These are phyloP conservation scores for Podospora didyma DNA, from an alignment of 495 filamentous ascomycete genomes.

Conservation along the genomic window DNA sequence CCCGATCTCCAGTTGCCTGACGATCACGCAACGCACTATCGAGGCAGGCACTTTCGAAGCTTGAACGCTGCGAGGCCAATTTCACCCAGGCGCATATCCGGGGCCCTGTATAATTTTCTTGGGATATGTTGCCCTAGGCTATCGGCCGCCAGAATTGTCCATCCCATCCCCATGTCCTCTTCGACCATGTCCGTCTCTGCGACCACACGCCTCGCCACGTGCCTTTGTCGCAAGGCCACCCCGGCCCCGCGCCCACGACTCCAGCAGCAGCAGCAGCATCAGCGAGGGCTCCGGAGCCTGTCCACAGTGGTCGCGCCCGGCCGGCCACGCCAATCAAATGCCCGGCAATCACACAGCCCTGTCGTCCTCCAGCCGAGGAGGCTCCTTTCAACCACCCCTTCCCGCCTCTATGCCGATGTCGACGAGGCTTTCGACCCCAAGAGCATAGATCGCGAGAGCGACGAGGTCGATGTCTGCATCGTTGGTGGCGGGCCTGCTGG, in stretches of 20 bases:
- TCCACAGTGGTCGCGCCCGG: conserved; percentile 12
- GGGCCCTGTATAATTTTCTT: no score
- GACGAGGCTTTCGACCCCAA: conserved; percentile 69
- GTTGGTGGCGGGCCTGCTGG: conserved; percentile 93
- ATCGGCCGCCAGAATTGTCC: background rate
- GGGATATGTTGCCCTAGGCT: background rate
- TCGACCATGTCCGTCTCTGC: conserved; percentile 21
- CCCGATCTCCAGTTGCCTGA: no score
- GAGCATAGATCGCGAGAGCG: conserved; percentile 76
- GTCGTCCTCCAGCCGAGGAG: background rate
- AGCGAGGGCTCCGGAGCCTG: conserved; percentile 14
- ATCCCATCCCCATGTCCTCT: background rate
- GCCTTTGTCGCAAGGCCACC: conserved; percentile 25
- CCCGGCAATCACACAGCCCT: conserved; percentile 4
- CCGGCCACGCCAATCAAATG: background rate
- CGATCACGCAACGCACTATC: no score
- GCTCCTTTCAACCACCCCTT: conserved; percentile 30
- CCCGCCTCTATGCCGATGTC: conserved; percentile 47
- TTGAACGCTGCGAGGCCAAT: no score
- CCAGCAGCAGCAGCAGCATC: conserved; percentile 9
- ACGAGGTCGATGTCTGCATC: conserved; percentile 95
- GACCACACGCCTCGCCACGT: conserved; percentile 23
- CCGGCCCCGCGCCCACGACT: background rate
- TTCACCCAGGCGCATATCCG: no score
- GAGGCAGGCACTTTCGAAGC: no score